Conservation (phyloP, 2,329 filamentous ascomycete species). For the Colletotrichum plurivorum region DNA sequence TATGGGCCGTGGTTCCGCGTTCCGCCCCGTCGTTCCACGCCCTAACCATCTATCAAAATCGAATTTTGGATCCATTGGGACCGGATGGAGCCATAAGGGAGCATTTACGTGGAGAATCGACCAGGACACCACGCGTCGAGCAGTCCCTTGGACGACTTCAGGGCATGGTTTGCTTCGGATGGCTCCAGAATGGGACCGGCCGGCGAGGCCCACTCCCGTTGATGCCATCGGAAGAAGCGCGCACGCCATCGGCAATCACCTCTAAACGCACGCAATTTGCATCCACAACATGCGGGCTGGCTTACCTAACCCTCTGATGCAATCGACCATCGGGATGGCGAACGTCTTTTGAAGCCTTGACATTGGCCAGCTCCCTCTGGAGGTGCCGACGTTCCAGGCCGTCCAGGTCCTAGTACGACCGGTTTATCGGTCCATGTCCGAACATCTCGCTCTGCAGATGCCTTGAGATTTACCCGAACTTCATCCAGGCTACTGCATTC, state of each 20-base stretch:
- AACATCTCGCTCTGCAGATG: not conserved
- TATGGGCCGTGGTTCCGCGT: constrained; percentile 17
- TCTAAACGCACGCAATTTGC: constrained; percentile 2
- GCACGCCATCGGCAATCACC: constrained; percentile 34
- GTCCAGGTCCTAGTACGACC: not conserved
- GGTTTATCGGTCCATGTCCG: constrained; percentile 15
- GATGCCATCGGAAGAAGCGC: constrained; percentile 37
- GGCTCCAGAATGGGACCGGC: constrained; percentile 4
- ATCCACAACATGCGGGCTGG: not conserved
- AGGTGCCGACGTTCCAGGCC: not conserved
- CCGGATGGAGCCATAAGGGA: constrained; percentile 5
- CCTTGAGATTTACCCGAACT: not conserved
- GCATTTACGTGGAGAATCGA: constrained; percentile 8
- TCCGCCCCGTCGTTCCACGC: constrained; percentile 20
- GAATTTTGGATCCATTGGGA: not conserved
- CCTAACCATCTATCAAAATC: not conserved
- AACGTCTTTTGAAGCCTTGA: constrained; percentile 3
- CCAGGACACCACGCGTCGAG: not conserved
- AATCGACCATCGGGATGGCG: constrained; percentile 28
- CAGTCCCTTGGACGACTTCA: not conserved
- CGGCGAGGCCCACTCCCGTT: constrained; percentile 30
- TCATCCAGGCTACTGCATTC: not conserved
- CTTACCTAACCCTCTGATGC: constrained; percentile 29
- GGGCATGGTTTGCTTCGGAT: not conserved
- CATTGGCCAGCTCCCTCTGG: not conserved